Evolutionary conservation across 352 stramenopile species (phyloP), one percentile per base, ranked within the genome.

Genomic region (Pythium grandisporangium): DNA sequence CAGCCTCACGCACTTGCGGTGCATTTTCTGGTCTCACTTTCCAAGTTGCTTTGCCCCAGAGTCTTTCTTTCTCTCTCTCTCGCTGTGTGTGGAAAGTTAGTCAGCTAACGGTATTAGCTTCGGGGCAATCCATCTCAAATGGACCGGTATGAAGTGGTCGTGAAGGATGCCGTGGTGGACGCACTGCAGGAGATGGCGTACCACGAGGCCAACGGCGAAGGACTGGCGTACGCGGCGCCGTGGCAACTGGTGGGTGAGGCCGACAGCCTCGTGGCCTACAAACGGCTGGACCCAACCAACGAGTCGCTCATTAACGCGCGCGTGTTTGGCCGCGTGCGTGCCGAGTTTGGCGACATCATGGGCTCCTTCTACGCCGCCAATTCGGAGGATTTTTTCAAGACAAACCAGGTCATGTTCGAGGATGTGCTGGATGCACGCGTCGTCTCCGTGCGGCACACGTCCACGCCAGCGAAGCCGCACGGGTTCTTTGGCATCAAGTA

Each of bases 401-500:
- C 43, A n/a, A 43, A 27, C 26, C 48, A 55, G 30, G 35, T 55
- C 27, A 16, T 27, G 20, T 27, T 49, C 11, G 36, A 48, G 21
- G 36, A 44, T 10, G 34, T 24, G 2, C 40, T 42, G 13, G 48
- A 55, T 20, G 48, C 48, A 1, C 41, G 48, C 24, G 48, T 55
- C 21, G 21, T 55, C 35, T 32, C 44, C 17, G 20, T 36, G n/a
- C 14, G 37, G 10, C 17, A 16, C n/a, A 39, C 24, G 36, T 36
- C 25, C 6, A 29, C 17, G 3, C 13, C 25, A 12, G 30, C 25
- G 24, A 37, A 38, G 25, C 44, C 44, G 36, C 44, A 37, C 22
- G 27, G 23, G 6, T 55, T 45, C 25, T 29, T 55, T 6, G 48
- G 48, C 16, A 22, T 55, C 48, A 55, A 55, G 38, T 55, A 55